A percentile compares a stretch with the other conserved stretches of the same genome.
Conservation (phyloP, 495 filamentous ascomycete genomes). For the Podospora pseudopauciseta region DNA sequence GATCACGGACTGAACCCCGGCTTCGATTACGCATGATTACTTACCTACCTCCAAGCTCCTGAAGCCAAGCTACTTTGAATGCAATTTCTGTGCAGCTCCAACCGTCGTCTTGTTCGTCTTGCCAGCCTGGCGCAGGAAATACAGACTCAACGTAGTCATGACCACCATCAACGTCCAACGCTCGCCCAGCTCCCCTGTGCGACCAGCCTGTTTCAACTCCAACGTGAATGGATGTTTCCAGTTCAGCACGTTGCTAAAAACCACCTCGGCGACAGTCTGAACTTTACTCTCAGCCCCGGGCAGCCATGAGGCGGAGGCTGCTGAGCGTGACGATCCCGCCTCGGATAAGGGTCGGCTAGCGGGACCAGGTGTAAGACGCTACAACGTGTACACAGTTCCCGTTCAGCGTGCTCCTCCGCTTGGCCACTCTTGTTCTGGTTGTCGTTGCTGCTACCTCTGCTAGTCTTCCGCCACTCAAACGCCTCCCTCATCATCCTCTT, state of each 20-base stretch:
- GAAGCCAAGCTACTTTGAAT: constrained; percentile 12
- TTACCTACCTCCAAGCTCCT: not conserved
- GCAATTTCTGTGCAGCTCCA: constrained; percentile 4
- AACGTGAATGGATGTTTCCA: constrained; percentile 13
- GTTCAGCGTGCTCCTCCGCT: too few relatives aligned
- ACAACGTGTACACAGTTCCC: too few relatives aligned
- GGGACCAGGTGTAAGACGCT: too few relatives aligned
- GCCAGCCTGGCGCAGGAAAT: constrained; percentile 10
- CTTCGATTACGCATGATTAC: too few relatives aligned
- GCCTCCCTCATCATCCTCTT: too few relatives aligned
- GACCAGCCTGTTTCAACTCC: constrained; percentile 16
- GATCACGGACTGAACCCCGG: too few relatives aligned
- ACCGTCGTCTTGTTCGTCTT: constrained; percentile 17
- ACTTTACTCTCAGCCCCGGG: not conserved
- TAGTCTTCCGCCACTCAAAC: too few relatives aligned
- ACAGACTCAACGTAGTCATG: constrained; percentile 13
- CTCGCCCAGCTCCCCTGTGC: constrained; percentile 15
- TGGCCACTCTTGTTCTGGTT: too few relatives aligned
- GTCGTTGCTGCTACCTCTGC: too few relatives aligned
- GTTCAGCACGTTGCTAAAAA: constrained; percentile 6
- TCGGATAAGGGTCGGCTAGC: too few relatives aligned
- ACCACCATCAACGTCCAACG: constrained; percentile 21
- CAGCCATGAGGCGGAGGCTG: too few relatives aligned
- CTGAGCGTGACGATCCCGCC: too few relatives aligned
- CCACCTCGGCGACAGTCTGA: constrained; percentile 11